Base-by-base conservation (phyloP, 108 stramenopile species). In the Cyclotella baltica region DNA sequence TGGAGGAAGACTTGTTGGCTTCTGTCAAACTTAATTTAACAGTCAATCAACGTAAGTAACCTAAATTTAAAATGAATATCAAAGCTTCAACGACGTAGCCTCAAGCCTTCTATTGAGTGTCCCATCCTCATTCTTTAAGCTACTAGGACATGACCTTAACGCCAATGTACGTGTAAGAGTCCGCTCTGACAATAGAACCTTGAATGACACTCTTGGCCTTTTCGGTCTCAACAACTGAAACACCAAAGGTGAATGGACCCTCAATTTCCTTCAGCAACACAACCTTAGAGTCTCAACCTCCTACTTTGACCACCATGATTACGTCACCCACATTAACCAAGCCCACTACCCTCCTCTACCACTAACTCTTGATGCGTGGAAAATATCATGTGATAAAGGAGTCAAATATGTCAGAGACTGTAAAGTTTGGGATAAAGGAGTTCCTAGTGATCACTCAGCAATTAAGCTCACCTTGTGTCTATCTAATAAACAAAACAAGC, bases 211-310 rank as follows among this genome's bases (percentile, higher is more conserved):
- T 4, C 0, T 63, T 5, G 62, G 62, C 15, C 62, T 34, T 9
- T 63, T 63, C 13, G 62, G 62, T 23, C 62, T 63, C n/a, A 30
- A 59, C 29, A 59, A 59, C 33, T 29, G 58, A 30, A 59, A 59
- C 30, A n/a, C 25, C 4, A 59, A 59, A 19, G 58, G 58, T 4
- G 33, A 30, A 15, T 5, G 4, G 8, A n/a, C 33, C 8, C 5
- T 59, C 4, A 10, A 19, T 15, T 59, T 59, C 58, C 19, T 59
- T 6, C 29, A 30, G 11, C 58, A 59, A 10, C 25, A 18, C 4
- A n/a, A 30, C 10, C 31, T 34, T 18, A 27, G 51, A 52, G 51
- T 20, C 4, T n/a, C n/a, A 20, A 19, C 51, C 4, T n/a, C 51
- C 4, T 52, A 19, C 51, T 52, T 52, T n/a, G n/a, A 52, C 11